phyloP scores from a whole-genome alignment of 2,329 filamentous ascomycete species.

The Neonectria magnoliae region DNA sequence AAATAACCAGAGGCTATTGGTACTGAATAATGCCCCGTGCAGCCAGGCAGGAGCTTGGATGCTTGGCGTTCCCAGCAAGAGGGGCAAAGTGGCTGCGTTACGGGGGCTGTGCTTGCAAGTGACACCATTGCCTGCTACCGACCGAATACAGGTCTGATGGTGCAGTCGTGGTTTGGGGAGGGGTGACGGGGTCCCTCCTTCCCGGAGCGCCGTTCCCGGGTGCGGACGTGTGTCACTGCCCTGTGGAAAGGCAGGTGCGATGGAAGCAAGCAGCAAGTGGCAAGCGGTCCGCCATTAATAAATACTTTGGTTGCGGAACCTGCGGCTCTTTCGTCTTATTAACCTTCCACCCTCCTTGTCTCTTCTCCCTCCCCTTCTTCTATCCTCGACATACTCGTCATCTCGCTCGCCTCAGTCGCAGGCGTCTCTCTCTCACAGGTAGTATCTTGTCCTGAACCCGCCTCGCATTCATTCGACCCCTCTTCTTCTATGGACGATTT shows the following conservation, averaged over 20 bases:
- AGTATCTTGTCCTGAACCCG: not conserved
- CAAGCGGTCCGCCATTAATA: not conserved
- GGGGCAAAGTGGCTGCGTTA: conserved; percentile 6
- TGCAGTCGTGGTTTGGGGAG: not conserved
- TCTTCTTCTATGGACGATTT: conserved; percentile 61
- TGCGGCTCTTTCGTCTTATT: not conserved
- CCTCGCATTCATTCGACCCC: not conserved
- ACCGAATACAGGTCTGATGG: not conserved
- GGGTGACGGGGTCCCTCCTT: not conserved
- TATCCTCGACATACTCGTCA: not conserved
- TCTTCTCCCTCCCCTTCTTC: not conserved
- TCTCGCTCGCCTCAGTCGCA: not conserved
- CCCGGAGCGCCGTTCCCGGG: not conserved
- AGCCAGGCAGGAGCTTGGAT: too few relatives aligned
- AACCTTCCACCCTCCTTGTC: not conserved
- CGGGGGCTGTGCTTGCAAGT: conserved; percentile 21
- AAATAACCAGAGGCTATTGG: not conserved
- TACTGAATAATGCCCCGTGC: too few relatives aligned
- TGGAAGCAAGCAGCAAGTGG: not conserved
- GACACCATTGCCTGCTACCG: conserved; percentile 12
- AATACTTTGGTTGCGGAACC: conserved; percentile 1
- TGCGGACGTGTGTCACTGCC: not conserved
- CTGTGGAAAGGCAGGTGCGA: not conserved
- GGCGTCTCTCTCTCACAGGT: not conserved
- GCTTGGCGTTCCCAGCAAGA: conserved; percentile 17